These are phyloP conservation scores for Gossypium schwendimanii DNA, from an alignment of 441 rosid species.

Conservation along the genomic window DNA sequence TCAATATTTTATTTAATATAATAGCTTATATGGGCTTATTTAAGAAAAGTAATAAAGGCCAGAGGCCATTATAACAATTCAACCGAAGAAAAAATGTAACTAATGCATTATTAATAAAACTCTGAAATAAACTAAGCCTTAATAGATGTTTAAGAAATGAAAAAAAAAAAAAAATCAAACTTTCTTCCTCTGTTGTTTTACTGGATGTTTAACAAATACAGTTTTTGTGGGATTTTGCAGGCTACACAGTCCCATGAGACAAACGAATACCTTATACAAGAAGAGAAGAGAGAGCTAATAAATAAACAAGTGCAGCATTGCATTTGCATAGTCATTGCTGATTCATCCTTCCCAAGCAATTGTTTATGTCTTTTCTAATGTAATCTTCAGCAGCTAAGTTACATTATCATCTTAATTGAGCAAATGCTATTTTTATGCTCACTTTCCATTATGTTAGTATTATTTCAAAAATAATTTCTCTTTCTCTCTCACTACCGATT, in stretches of 20 bases:
- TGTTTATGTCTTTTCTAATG: background rate
- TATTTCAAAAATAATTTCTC: background rate
- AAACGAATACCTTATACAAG: background rate
- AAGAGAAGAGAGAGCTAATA: background rate
- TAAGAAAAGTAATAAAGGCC: too few relatives aligned
- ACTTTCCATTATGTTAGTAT: background rate
- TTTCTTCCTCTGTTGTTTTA: background rate
- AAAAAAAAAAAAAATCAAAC: too few relatives aligned
- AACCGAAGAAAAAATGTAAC: too few relatives aligned
- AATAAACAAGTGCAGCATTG: background rate
- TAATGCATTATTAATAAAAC: too few relatives aligned
- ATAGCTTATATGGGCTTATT: too few relatives aligned
- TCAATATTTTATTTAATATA: too few relatives aligned
- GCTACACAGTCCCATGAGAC: slow-evolving; percentile 32
- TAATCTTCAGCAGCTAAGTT: background rate
- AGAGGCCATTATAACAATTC: too few relatives aligned
- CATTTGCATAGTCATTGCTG: background rate
- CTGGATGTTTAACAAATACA: background rate
- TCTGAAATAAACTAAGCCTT: too few relatives aligned
- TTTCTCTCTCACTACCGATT: background rate
- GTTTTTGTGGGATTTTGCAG: slow-evolving; percentile 12
- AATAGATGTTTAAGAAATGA: too few relatives aligned
- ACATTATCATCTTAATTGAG: background rate
- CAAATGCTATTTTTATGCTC: background rate
- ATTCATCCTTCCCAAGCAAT: background rate